phyloP scores from a whole-genome alignment of 257 asterid genomes.

The Lycium barbarum region DNA sequence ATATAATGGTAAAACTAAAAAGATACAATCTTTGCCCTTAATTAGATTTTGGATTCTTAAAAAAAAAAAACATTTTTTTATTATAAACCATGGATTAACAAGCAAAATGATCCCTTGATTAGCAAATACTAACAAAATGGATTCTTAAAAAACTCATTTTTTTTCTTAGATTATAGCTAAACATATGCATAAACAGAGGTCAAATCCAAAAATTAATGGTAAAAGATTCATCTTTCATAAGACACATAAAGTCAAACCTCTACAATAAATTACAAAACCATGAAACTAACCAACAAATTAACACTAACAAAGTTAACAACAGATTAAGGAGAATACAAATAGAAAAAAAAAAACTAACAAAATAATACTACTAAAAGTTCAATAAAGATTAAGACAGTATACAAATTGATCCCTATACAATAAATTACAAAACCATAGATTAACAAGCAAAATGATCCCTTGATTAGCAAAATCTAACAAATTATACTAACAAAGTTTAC shows the following conservation, averaged over 20 bases:
- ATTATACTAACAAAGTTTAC: background rate
- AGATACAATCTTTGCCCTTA: background rate
- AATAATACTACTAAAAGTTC: background rate
- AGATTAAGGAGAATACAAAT: too few relatives aligned
- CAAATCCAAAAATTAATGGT: background rate
- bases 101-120: too few relatives aligned
- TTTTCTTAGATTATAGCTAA: background rate
- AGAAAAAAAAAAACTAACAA: too few relatives aligned
- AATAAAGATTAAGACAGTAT: too few relatives aligned
- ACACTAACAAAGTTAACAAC: background rate
- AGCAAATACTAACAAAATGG: too few relatives aligned
- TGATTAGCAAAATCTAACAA: background rate
- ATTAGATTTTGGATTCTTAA: too few relatives aligned
- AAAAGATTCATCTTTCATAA: background rate
- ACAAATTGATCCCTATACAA: too few relatives aligned
- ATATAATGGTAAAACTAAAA: background rate
- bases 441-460: slow-evolving; percentile 16
- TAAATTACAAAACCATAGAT: background rate
- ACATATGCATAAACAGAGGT: background rate
- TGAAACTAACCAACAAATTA: background rate
- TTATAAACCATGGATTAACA: too few relatives aligned
- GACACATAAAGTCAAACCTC: slow-evolving; percentile 39
- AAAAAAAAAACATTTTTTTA: too few relatives aligned
- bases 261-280: slow-evolving; percentile 1
- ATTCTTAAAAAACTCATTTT: too few relatives aligned